phyloP scores from a whole-genome alignment of 768 basidiomycete species.

The Pilatotrama ljubarskyi region DNA sequence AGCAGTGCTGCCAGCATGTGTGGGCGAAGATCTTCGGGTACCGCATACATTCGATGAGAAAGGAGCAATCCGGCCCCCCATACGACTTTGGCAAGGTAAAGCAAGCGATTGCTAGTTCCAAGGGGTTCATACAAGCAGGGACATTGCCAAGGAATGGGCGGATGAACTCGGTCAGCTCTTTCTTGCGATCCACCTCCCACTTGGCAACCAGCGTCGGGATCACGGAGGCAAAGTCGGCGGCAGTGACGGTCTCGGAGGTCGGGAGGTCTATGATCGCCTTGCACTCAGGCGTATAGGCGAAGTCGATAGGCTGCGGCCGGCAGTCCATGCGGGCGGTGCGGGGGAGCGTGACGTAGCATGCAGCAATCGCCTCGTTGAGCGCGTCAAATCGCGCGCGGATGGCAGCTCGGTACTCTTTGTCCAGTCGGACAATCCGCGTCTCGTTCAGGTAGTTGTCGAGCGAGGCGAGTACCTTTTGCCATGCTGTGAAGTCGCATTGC shows the following conservation, averaged over 20 bases:
- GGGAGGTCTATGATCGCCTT: not conserved
- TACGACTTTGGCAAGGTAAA: no score
- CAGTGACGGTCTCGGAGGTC: not conserved
- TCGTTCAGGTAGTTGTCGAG: not conserved
- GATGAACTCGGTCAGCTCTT: not conserved
- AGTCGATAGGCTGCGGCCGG: not conserved
- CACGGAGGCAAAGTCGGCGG: not conserved
- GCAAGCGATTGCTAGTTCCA: not conserved
- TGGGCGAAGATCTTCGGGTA: not conserved
- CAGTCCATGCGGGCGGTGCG: not conserved
- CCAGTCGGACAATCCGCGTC: not conserved
- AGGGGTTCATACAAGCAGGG: not conserved
- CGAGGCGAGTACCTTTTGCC: not conserved
- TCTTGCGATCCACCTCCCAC: not conserved
- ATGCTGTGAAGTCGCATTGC: not conserved
- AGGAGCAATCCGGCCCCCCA: not conserved
- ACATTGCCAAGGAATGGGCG: not conserved
- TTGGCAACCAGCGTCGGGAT: not conserved
- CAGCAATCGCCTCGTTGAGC: not conserved
- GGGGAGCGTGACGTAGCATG: not conserved
- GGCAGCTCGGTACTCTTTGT: not conserved
- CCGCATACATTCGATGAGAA: not conserved
- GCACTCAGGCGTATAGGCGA: not conserved
- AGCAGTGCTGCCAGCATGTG: not conserved
- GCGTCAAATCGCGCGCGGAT: not conserved